phyloP scores from a whole-genome alignment of 208 protist genomes.

The Acanthamoeba pearcei region DNA sequence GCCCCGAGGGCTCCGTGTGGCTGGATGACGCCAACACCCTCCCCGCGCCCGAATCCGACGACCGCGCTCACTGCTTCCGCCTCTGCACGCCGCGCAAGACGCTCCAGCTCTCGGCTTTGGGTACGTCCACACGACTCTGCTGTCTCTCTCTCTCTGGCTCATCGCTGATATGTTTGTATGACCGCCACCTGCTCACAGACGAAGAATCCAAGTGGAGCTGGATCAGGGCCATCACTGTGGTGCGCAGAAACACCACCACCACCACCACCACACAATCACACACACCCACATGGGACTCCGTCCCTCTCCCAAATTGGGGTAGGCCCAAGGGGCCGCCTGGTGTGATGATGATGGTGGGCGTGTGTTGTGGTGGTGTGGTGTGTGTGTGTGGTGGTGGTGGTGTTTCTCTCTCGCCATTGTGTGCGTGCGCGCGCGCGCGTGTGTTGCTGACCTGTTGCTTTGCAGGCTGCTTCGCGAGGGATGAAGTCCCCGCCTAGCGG shows the following conservation, averaged over 20 bases:
- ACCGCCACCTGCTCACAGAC: not conserved
- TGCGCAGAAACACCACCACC: too few relatives aligned
- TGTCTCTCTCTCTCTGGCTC: not conserved
- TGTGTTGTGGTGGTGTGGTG: too few relatives aligned
- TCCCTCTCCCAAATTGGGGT: too few relatives aligned
- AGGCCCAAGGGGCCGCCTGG: too few relatives aligned
- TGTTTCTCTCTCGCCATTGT: not conserved
- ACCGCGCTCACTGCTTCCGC: not conserved
- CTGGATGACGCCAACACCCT: not conserved
- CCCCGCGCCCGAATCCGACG: not conserved
- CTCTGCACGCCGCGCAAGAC: not conserved
- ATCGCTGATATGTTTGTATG: not conserved
- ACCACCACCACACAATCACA: too few relatives aligned
- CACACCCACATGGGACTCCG: too few relatives aligned
- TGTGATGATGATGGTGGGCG: too few relatives aligned
- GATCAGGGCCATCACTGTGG: not conserved
- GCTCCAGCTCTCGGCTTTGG: not conserved
- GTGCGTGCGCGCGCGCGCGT: too few relatives aligned
- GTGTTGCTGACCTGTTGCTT: too few relatives aligned
- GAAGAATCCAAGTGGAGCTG: not conserved
- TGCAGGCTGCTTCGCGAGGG: too few relatives aligned
- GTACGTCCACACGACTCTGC: not conserved
- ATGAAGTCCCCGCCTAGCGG: too few relatives aligned
- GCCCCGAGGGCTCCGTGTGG: constrained; percentile 18
- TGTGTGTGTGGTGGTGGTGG: not conserved